A percentile compares a stretch with the other conserved stretches of the same genome.
Conservation (phyloP, 192 early-diverging fungal genomes). For the Rhizoclosmatium sp. region DNA sequence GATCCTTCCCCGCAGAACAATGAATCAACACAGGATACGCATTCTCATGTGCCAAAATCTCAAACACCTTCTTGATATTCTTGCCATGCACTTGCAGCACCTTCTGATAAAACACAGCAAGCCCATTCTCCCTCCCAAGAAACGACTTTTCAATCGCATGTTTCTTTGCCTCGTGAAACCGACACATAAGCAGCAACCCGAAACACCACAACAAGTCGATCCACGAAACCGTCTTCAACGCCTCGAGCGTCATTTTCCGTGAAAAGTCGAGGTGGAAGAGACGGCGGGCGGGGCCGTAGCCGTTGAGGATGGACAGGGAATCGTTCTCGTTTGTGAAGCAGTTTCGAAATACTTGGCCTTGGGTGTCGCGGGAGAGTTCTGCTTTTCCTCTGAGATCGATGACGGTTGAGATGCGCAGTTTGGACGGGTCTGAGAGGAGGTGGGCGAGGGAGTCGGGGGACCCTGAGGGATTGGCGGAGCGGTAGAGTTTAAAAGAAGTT, state of each 20-base stretch:
- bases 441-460: background rate
- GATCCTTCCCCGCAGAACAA: conserved; percentile 61
- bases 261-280: background rate
- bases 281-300: background rate
- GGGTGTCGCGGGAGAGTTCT: background rate
- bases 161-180: background rate
- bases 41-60: conserved; percentile 36
- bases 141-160: background rate
- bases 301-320: background rate
- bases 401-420: conserved; percentile 5
- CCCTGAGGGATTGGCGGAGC: background rate
- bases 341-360: background rate
- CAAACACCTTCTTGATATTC: conserved; percentile 24
- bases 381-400: background rate
- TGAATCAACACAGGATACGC: conserved; percentile 57
- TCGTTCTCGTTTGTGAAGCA: background rate
- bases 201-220: background rate
- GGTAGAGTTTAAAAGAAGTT: background rate
- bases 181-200: background rate
- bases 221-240: background rate
- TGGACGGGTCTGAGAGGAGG: background rate
- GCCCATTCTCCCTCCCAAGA: background rate
- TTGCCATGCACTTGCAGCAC: background rate
- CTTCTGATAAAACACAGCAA: background rate
- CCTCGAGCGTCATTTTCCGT: background rate